These are phyloP conservation scores for Blastobotrys arbuscula DNA, from an alignment of 1,139 yeast species.

Conservation along the genomic window DNA sequence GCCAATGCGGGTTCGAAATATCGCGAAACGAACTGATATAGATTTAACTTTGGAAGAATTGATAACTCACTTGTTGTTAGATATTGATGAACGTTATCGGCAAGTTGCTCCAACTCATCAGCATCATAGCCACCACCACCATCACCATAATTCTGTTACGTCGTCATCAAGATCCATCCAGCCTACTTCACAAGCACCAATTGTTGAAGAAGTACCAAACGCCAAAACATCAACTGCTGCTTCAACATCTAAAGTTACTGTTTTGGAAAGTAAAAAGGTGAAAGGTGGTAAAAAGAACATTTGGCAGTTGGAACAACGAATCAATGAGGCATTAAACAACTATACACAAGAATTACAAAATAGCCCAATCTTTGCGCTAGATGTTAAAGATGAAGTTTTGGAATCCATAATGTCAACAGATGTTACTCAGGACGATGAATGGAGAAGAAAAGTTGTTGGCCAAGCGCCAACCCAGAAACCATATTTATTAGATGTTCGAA, in stretches of 20 bases:
- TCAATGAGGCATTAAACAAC: constrained; percentile 54
- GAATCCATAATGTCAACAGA: constrained; percentile 78
- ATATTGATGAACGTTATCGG: constrained; percentile 34
- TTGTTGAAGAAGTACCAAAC: neutral
- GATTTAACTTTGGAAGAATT: constrained; percentile 71
- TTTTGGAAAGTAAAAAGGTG: constrained; percentile 44
- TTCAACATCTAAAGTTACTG: constrained; percentile 19
- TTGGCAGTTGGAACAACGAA: constrained; percentile 74
- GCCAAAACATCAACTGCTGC: neutral
- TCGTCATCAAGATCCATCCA: neutral
- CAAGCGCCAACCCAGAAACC: constrained; percentile 68
- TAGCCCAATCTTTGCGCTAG: constrained; percentile 72
- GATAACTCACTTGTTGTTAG: constrained; percentile 43
- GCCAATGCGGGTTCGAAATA: constrained; percentile 65
- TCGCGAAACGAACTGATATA: constrained; percentile 53
- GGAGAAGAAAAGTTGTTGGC: constrained; percentile 77
- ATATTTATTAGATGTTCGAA: constrained; percentile 67
- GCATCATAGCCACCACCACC: neutral
- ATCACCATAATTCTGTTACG: neutral
- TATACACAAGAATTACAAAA: constrained; percentile 46
- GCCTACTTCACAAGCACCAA: neutral
- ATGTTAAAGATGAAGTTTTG: constrained; percentile 72
- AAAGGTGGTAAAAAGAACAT: constrained; percentile 72
- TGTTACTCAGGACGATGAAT: constrained; percentile 74
- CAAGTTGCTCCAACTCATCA: neutral